These are phyloP conservation scores for Chrysochromulina tobinii DNA, from an alignment of 78 protist genomes.

Conservation along the genomic window DNA sequence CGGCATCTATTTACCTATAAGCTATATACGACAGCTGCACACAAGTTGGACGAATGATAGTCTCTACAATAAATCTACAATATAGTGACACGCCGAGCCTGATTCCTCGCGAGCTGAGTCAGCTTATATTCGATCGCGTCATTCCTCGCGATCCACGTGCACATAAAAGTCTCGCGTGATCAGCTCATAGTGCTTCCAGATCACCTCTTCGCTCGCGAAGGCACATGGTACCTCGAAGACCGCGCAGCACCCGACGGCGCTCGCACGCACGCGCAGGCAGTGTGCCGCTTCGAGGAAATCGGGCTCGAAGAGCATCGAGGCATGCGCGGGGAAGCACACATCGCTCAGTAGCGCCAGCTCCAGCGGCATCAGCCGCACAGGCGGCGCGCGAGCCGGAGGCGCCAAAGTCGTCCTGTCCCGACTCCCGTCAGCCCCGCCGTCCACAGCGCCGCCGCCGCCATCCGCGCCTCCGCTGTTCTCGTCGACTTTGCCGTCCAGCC, in stretches of 20 bases:
- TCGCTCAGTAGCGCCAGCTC: background rate
- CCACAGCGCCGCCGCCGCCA: background rate
- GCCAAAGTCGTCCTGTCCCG: too few species aligned
- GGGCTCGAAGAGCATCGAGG: background rate
- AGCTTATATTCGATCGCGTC: background rate
- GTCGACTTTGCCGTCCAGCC: background rate
- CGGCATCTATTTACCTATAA: too few species aligned
- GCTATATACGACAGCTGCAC: too few species aligned
- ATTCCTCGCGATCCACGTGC: background rate
- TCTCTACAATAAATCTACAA: too few species aligned
- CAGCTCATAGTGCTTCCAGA: background rate
- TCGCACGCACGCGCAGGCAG: background rate
- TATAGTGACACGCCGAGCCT: too few species aligned
- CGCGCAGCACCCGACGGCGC: background rate
- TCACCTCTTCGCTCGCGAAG: background rate
- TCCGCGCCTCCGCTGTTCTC: background rate
- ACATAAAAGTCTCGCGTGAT: background rate
- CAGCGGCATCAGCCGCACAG: background rate
- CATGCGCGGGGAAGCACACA: background rate
- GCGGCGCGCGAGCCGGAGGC: background rate
- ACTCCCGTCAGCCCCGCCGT: too few species aligned
- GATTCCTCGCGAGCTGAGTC: too few species aligned
- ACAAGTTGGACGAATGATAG: too few species aligned
- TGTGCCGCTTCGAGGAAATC: background rate
- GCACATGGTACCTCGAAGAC: background rate